These are phyloP conservation scores for Melocanna baccifera DNA, from an alignment of 176 grass and related monocot genomes.

Conservation along the genomic window DNA sequence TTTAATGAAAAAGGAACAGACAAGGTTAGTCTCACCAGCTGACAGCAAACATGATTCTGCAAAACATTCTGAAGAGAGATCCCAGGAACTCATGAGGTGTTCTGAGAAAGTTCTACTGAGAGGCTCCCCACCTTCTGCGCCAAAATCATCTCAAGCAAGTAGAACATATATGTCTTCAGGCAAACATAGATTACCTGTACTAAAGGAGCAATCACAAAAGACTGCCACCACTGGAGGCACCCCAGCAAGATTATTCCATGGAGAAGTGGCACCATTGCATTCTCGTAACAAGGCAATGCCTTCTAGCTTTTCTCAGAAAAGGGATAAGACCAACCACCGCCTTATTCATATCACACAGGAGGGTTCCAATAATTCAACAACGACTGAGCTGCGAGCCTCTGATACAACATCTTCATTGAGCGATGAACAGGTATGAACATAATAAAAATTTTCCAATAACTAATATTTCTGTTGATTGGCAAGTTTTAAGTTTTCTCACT, in stretches of 20 bases:
- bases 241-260: slow-evolving; percentile 36
- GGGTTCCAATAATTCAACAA: slow-evolving; percentile 42
- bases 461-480: not conserved
- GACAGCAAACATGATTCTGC: slow-evolving; percentile 38
- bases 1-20: slow-evolving; percentile 43
- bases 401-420: slow-evolving; percentile 66
- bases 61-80: slow-evolving; percentile 40
- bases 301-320: slow-evolving; percentile 64
- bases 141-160: slow-evolving; percentile 61
- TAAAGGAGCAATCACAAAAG: slow-evolving; percentile 67
- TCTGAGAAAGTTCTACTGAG: slow-evolving; percentile 64
- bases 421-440: slow-evolving; percentile 79
- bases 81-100: slow-evolving; percentile 42
- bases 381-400: slow-evolving; percentile 37
- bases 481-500: slow-evolving; percentile 30
- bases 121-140: slow-evolving; percentile 43
- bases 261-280: slow-evolving; percentile 48
- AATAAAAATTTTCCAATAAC: not conserved
- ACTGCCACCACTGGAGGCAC: slow-evolving; percentile 18
- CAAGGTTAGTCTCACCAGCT: slow-evolving; percentile 25
- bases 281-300: slow-evolving; percentile 58
- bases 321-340: slow-evolving; percentile 60
- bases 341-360: slow-evolving; percentile 46
- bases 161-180: slow-evolving; percentile 44
- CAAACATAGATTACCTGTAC: slow-evolving; percentile 49